phyloP scores from a whole-genome alignment of 495 filamentous ascomycete species.

The Mytilinidion resinicola region DNA sequence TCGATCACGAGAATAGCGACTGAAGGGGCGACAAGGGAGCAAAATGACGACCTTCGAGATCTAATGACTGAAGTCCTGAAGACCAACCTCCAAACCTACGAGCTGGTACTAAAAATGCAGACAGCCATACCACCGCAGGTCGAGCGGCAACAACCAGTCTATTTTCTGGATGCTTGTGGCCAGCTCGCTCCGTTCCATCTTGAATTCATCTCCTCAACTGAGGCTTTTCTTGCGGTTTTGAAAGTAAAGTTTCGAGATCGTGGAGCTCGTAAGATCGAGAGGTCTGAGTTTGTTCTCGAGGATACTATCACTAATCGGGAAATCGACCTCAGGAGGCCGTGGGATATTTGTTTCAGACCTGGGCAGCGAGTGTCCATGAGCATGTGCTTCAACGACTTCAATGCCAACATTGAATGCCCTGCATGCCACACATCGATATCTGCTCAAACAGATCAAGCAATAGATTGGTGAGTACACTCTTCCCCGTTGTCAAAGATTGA shows the following conservation, averaged over 20 bases:
- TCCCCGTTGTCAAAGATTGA: too few relatives aligned
- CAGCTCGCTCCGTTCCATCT: slow-evolving; percentile 1
- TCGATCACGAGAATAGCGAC: too few relatives aligned
- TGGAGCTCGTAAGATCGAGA: not conserved
- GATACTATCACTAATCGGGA: not conserved
- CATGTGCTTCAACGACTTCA: too few relatives aligned
- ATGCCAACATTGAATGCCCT: too few relatives aligned
- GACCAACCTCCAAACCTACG: not conserved
- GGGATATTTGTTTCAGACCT: not conserved
- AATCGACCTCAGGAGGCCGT: not conserved
- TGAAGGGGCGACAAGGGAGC: not conserved
- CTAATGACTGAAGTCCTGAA: not conserved
- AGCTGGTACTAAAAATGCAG: not conserved
- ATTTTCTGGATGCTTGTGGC: slow-evolving; percentile 1
- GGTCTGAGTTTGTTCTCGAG: not conserved
- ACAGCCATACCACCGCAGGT: not conserved
- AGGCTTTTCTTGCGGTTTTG: not conserved
- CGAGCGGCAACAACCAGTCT: not conserved
- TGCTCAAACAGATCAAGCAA: too few relatives aligned
- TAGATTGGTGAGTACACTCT: too few relatives aligned
- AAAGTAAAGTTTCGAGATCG: not conserved
- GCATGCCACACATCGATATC: too few relatives aligned
- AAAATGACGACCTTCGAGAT: not conserved
- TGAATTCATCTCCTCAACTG: slow-evolving; percentile 1
- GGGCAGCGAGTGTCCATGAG: too few relatives aligned